phyloP scores from a whole-genome alignment of 2,329 filamentous ascomycete species.

The Chaetothyriales sp. region DNA sequence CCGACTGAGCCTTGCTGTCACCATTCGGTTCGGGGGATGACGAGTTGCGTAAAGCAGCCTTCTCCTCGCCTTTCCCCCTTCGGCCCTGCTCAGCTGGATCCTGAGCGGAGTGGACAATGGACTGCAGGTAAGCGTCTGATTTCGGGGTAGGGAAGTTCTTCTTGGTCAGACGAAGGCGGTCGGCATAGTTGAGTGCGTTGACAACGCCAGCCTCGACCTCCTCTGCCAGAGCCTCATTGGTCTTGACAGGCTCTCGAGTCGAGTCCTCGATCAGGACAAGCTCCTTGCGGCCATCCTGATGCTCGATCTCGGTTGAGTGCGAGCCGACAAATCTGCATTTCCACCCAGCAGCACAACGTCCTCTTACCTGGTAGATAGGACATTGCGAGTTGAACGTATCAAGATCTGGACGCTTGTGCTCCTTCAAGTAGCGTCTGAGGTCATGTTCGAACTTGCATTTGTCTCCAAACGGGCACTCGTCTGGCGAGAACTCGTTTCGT shows the following conservation, averaged over 20 bases:
- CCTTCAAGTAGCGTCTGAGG: conserved; percentile 65
- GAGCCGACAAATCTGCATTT: conserved; percentile 82
- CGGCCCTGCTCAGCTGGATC: conserved; percentile 20
- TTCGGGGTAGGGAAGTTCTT: conserved; percentile 55
- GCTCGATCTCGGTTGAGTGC: conserved; percentile 67
- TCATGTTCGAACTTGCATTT: conserved; percentile 73
- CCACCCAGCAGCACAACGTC: conserved; percentile 73
- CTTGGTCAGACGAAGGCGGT: conserved; percentile 61
- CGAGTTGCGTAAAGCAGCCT: conserved; percentile 10
- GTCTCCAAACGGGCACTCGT: conserved; percentile 59
- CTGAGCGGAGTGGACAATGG: conserved; percentile 52
- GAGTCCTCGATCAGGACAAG: conserved; percentile 50
- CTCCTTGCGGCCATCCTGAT: conserved; percentile 68
- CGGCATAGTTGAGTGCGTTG: conserved; percentile 55
- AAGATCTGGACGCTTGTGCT: conserved; percentile 69
- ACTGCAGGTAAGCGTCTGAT: conserved; percentile 60
- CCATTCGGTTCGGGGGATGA: conserved; percentile 18
- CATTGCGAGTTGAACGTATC: conserved; percentile 62
- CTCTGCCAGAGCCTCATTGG: conserved; percentile 17
- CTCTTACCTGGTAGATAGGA: conserved; percentile 62
- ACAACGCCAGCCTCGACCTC: conserved; percentile 47
- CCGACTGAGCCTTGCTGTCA: conserved; percentile 26
- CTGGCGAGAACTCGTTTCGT: conserved; percentile 65
- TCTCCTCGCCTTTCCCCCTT: conserved; percentile 33
- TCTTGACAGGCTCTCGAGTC: not conserved